Base-by-base conservation (phyloP, 2,329 filamentous ascomycete genomes). In the Rosellinia necatrix region DNA sequence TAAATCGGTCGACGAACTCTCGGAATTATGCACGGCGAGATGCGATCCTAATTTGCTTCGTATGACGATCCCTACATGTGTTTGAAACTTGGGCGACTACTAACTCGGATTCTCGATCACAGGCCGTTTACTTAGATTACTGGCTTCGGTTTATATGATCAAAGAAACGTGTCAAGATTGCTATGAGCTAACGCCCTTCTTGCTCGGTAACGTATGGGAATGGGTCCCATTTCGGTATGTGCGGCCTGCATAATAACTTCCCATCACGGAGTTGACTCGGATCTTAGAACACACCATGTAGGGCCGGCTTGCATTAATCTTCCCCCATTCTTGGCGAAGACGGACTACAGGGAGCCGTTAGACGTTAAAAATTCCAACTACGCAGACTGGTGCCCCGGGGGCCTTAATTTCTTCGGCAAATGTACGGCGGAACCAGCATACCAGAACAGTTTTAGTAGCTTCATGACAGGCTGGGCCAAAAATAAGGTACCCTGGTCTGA, bases 141-240 rank as follows among this genome's bases (percentile, higher is more conserved):
- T 54, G n/a, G 60, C 57, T 17, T 62, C 66, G 9, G 55, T 61
- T 25, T 54, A 62, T 19, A 49, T 68, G 27, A 53, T 70, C 9
- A 48, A 61, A 19, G 66, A 71, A 58, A 55, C 61, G 2, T 60
- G 53, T 7, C 42, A 65, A 48, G 67, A 71, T 35, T 53, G 58
- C 15, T 71, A 65, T 29, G 62, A 64, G 9, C 56, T 66, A 19
- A 71, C 68, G 3, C 47, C 46, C 2, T 62, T 69, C 37, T 68
- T 66, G 1, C 61, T 66, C 29, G 67, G 62, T 32, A 60, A 50
- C 12, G 61, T 66, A 46, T 63, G 60, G 10, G 63, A 67, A 37
- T 61, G 59, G 5, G 63, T 71, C 57, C 30, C 54, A 13, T 49
- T 57, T 13, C 59, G 59, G 61, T 49, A 29, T 25, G 44, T 42